Evolutionary conservation across 2,329 filamentous ascomycete species (phyloP).

Genomic region (Myotisia sp.): DNA sequence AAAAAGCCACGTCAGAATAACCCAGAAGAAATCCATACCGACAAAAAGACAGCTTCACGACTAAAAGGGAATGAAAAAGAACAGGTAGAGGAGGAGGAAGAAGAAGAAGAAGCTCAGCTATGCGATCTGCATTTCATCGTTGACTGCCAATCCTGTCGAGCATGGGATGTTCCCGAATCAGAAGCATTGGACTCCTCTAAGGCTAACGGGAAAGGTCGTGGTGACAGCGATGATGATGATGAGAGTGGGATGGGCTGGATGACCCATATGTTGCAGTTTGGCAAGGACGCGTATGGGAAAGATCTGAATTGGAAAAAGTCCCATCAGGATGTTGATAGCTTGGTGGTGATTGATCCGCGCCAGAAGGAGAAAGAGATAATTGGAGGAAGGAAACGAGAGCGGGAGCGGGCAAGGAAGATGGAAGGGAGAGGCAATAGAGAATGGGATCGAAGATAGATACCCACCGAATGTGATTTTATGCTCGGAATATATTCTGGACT

Average conservation of each 20-base stretch:
- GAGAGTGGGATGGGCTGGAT: conserved; percentile 56
- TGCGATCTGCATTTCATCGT: conserved; percentile 95
- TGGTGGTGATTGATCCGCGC: conserved; percentile 83
- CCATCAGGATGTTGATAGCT: conserved; percentile 55
- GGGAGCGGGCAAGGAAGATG: conserved; percentile 22
- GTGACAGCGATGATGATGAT: conserved; percentile 34
- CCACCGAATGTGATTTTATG: no score
- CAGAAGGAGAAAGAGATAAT: conserved; percentile 63
- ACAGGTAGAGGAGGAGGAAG: conserved; percentile 30
- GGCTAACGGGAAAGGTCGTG: conserved; percentile 16
- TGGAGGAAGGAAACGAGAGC: conserved; percentile 30
- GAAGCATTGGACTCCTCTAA: no score
- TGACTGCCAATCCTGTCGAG: conserved; percentile 80
- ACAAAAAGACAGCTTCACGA: background rate
- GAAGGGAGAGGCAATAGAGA: conserved; percentile 23
- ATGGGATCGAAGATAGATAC: conserved; percentile 21
- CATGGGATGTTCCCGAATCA: conserved; percentile 51
- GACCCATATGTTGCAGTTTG: conserved; percentile 70
- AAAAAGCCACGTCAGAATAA: conserved; percentile 8
- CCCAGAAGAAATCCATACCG: background rate
- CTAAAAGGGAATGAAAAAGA: conserved; percentile 8
- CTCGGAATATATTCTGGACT: no score
- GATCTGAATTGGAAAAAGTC: conserved; percentile 79
- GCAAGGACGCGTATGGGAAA: conserved; percentile 80
- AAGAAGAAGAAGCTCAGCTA: conserved; percentile 51